A percentile compares a stretch with the other conserved stretches of the same genome.
Evolutionary conservation across 2,329 filamentous ascomycete species (phyloP).

Genomic region (Alternaria infectoria): DNA sequence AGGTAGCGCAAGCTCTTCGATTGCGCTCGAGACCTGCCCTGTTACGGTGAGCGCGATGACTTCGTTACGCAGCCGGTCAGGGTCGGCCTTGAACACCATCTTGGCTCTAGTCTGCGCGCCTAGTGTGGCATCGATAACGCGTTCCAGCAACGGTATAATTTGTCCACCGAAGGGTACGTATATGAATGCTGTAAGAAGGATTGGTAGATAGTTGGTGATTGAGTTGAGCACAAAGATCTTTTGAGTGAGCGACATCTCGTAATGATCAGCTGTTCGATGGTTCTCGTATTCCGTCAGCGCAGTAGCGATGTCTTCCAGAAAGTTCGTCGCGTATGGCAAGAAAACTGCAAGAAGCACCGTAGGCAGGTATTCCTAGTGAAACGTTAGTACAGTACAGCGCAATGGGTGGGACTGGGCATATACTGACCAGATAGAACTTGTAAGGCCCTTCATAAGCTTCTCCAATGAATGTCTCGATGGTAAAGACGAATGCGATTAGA

Average conservation of each 20-base stretch:
- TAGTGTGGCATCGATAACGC: constrained; percentile 22
- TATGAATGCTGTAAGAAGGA: constrained; percentile 43
- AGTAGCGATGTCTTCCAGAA: constrained; percentile 35
- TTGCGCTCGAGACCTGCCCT: constrained; percentile 37
- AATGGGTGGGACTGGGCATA: neutral
- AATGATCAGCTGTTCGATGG: constrained; percentile 38
- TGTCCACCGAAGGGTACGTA: constrained; percentile 40
- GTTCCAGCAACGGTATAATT: constrained; percentile 32
- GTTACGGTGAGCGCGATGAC: constrained; percentile 44
- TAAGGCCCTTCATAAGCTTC: constrained; percentile 44
- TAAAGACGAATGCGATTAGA: constrained; percentile 38
- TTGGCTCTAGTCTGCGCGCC: constrained; percentile 14
- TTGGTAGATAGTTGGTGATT: constrained; percentile 44
- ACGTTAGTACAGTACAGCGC: constrained; percentile 13
- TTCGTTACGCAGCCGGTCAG: constrained; percentile 40
- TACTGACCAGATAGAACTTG: constrained; percentile 36
- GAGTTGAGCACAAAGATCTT: constrained; percentile 46
- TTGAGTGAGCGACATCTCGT: constrained; percentile 44
- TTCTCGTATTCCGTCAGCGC: constrained; percentile 44
- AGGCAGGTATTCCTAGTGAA: constrained; percentile 39
- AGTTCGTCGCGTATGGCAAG: constrained; percentile 38
- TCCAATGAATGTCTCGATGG: constrained; percentile 41
- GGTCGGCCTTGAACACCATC: constrained; percentile 32
- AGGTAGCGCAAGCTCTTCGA: constrained; percentile 39
- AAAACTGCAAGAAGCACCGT: constrained; percentile 40